Conservation (phyloP, 768 basidiomycete genomes). For the Naganishia onofrii region DNA sequence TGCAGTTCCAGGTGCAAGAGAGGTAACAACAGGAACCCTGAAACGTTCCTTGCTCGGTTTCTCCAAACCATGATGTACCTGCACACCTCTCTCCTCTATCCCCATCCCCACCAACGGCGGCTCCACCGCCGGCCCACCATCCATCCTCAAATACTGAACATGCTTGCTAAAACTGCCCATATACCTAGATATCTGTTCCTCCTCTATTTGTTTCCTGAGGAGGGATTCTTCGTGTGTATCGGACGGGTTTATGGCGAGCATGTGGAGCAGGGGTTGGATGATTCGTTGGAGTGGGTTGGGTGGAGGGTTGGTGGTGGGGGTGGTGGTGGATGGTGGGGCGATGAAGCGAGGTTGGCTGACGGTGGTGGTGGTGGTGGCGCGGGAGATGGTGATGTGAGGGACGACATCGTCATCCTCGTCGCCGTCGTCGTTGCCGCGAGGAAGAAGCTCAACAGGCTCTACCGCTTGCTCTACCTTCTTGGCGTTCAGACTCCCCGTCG, state of each 20-base stretch:
- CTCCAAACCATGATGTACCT: neutral
- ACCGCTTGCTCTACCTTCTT: neutral
- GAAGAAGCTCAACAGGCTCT: neutral
- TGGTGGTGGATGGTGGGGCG: neutral
- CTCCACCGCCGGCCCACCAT: neutral
- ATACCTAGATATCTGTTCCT: slow-evolving; percentile 17
- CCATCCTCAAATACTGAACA: slow-evolving; percentile 18
- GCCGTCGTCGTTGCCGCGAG: neutral
- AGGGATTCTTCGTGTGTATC: slow-evolving; percentile 1
- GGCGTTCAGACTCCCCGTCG: neutral
- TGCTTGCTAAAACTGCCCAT: slow-evolving; percentile 17
- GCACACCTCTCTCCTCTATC: too few relatives aligned
- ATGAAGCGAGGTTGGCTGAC: neutral
- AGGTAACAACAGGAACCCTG: neutral
- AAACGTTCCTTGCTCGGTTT: neutral
- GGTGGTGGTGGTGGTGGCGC: neutral
- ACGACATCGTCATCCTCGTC: neutral
- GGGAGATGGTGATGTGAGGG: neutral
- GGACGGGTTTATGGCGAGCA: neutral
- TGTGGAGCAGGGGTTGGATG: neutral
- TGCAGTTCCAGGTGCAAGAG: too few relatives aligned
- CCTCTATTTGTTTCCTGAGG: slow-evolving; percentile 1
- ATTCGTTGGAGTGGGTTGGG: neutral
- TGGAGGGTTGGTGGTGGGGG: neutral
- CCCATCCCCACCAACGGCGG: too few relatives aligned